Evolutionary conservation across 805 yeast genomes (phyloP), one percentile per base, ranked within the genome.

Genomic region (Pichia sporocuriosa): DNA sequence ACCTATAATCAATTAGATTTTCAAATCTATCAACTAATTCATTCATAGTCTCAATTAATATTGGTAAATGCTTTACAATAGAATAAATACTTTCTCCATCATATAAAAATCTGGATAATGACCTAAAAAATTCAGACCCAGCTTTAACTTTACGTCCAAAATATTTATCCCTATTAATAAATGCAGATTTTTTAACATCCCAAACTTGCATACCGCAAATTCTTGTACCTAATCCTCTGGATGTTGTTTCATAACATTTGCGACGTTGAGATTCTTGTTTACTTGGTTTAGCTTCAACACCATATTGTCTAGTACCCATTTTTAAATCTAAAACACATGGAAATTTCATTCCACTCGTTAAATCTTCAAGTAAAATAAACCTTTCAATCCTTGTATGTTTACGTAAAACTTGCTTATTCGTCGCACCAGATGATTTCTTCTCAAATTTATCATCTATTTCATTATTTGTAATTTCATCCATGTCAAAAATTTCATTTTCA

Each of bases 261-360:
- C 70, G 69, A 26, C 85, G 65, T 64, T 93, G 98, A 1, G 96
- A 85, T 36, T 65, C 58, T 55, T 79, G 82, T 62, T 93, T 93
- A 37, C 77, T 65, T 12, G 64, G 59, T 6, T 72, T 70, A 0
- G 97, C 97, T 49, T 88, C 95, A n/a, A 90, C 82, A 9, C 99
- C 98, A 55, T 93, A 93, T 62, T 93, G 99, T 44, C 99, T 72
- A 0, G 99, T 90, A 0, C 99, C 99, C 97, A 93, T 93, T 58
- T 93, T 93, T 53, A 93, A 68, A 63, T 93, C 99, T 37, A 93
- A 66, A 0, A 90, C 97, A 58, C 96, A 89, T 0, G 98, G 97
- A 49, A 74, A 75, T 24, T 63, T 67, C 79, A 90, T 78, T 20
- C 86, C 85, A 41, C 80, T 73, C 0, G 97, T 93, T 37, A 93